Evolutionary conservation across 352 stramenopile genomes (phyloP).

Genomic region (Phytophthora sansomeana): DNA sequence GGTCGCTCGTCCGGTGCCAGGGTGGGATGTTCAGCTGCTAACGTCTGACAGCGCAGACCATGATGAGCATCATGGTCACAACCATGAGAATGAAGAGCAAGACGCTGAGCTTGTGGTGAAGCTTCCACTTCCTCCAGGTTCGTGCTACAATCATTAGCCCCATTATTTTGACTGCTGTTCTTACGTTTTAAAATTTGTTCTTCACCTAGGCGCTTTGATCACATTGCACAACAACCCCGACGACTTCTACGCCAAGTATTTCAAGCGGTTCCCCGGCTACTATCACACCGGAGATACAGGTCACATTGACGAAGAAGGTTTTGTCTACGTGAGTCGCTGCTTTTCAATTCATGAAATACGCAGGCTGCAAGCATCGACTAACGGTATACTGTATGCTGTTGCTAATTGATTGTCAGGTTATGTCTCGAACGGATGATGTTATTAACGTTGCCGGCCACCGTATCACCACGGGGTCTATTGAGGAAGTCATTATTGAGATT

Average conservation of each 20-base stretch:
- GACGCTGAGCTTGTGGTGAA: slow-evolving; percentile 81
- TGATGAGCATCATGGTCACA: slow-evolving; percentile 53
- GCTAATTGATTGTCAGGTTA: slow-evolving; percentile 58
- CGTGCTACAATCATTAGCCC: background rate
- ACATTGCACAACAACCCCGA: slow-evolving; percentile 90
- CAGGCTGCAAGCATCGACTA: slow-evolving; percentile 2
- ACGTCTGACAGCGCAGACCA: slow-evolving; percentile 52
- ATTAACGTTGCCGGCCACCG: slow-evolving; percentile 92
- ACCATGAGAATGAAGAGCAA: slow-evolving; percentile 64
- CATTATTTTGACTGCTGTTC: background rate
- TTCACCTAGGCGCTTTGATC: slow-evolving; percentile 58
- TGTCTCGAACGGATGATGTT: slow-evolving; percentile 92
- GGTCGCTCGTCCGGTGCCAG: slow-evolving; percentile 72
- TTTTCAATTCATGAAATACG: background rate
- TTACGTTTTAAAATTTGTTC: background rate
- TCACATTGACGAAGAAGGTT: slow-evolving; percentile 91
- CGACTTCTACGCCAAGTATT: slow-evolving; percentile 85
- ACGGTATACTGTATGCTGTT: slow-evolving; percentile 4
- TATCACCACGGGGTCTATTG: slow-evolving; percentile 88
- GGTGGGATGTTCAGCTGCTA: slow-evolving; percentile 86
- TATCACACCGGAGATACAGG: slow-evolving; percentile 91
- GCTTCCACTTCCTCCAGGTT: slow-evolving; percentile 84
- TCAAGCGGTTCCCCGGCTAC: slow-evolving; percentile 86
- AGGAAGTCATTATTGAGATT: slow-evolving; percentile 89
- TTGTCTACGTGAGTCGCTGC: slow-evolving; percentile 71